Evolutionary conservation across 768 basidiomycete species (phyloP), one percentile per base, ranked within the genome.

Genomic region (Daedaleopsis sinensis): DNA sequence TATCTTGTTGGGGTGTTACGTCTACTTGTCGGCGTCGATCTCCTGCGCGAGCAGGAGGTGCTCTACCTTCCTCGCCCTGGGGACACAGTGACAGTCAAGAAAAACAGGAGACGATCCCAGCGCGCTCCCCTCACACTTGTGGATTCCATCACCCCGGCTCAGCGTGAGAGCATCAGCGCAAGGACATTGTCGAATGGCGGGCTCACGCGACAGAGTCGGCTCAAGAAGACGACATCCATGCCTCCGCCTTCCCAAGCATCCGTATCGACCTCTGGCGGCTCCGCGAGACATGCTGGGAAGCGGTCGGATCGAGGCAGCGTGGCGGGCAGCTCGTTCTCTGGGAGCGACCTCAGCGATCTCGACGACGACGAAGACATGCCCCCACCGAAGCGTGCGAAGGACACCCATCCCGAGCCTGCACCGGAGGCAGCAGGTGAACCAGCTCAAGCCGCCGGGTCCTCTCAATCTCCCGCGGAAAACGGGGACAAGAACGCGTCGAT

Each of bases 11-110:
- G 84, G 52, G 73, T 81, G 36, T 71, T 90, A 46, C 79, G 86
- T 39, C 80, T 85, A 53, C 77, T 90, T 37, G 86, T 88, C 18
- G 87, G 88, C 11, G 77, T 85, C 16, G 87, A 89, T 59, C 76
- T 89, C 51, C 72, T 88, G 50, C 82, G 84, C 13, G 87, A 89
- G 62, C 79, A 84, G 44, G 88, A 89, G 63, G 79, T 89, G 3
- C 88, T 79, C 67, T 90, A 88, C 67, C 70, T 89, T 12, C 85
- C 86, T 0, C 73, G 72, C 50, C 77, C 76, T 10, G 84, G 80
- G 19, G 84, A 84, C 35, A 39, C 61, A n/a, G 59, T 65, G 38
- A 58, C 59, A 56, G n/a, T 42, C 9, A 44, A 52, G 10, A n/a
- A 43, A 5, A 38, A 43, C 37, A 48, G 39, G 27, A 57, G 46